Evolutionary conservation across 202 grass and related monocot genomes (phyloP).

Genomic region (Musa balbisiana): DNA sequence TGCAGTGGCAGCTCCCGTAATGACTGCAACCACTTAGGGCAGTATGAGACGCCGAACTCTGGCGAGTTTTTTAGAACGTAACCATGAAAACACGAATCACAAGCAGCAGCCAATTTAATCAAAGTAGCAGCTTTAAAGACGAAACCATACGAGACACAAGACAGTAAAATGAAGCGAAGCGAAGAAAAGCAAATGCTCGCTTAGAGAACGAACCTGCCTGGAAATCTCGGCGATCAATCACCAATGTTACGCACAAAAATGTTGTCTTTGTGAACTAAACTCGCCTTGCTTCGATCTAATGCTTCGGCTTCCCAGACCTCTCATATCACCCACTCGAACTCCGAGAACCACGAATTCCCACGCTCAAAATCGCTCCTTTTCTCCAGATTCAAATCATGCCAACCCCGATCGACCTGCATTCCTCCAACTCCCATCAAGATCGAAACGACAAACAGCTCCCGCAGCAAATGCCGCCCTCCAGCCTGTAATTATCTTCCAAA

Average conservation of each 20-base stretch:
- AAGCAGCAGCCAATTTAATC: constrained; percentile 32
- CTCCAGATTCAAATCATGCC: background rate
- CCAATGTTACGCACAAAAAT: constrained; percentile 13
- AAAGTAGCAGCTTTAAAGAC: constrained; percentile 23
- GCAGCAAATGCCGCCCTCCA: background rate
- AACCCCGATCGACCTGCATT: constrained; percentile 18
- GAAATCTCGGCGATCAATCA: constrained; percentile 11
- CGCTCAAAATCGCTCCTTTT: background rate
- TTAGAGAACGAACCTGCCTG: background rate
- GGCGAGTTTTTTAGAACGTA: constrained; percentile 22
- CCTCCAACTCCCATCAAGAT: background rate
- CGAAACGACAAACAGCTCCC: background rate
- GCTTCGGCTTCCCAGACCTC: constrained; percentile 6
- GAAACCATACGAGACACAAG: constrained; percentile 5
- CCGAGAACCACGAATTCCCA: constrained; percentile 3
- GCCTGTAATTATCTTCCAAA: too few species aligned
- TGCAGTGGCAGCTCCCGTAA: constrained; percentile 13
- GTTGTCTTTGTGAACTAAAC: background rate
- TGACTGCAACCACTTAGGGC: background rate
- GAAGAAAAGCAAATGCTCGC: background rate
- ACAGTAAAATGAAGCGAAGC: background rate
- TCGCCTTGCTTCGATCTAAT: constrained; percentile 22
- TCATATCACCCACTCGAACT: background rate
- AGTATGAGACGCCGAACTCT: constrained; percentile 17
- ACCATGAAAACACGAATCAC: constrained; percentile 23